Percentiles rank a stretch among this genome's conserved stretches.
These are phyloP conservation scores for Miamiensis avidus DNA, from an alignment of 169 alveolate species.

Conservation along the genomic window DNA sequence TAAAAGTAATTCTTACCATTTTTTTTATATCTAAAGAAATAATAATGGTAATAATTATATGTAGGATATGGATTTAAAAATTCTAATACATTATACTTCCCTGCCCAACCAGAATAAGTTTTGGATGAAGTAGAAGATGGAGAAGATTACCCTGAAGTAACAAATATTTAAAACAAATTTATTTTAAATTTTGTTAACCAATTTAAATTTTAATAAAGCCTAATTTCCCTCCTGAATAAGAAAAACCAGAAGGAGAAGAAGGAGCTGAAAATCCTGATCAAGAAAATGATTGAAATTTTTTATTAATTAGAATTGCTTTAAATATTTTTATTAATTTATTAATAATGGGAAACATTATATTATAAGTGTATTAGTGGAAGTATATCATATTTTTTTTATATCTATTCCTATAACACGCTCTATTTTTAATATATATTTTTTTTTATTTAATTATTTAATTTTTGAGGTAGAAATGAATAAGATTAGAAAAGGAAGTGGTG, in stretches of 20 bases:
- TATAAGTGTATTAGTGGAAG: too few species aligned
- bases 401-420: too few species aligned
- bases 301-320: too few species aligned
- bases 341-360: too few species aligned
- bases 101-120: constrained; percentile 36
- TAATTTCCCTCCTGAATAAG: constrained; percentile 20
- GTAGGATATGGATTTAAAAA: constrained; percentile 44
- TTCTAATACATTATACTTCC: constrained; percentile 25
- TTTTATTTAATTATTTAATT: too few species aligned
- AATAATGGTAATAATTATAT: constrained; percentile 26
- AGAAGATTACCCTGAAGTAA: constrained; percentile 22
- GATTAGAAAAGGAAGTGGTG: too few species aligned
- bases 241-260: constrained; percentile 16
- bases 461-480: too few species aligned
- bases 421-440: too few species aligned
- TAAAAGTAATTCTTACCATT: too few species aligned
- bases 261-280: constrained; percentile 7
- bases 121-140: constrained; percentile 27
- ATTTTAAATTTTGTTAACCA: neutral
- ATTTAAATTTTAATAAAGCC: neutral
- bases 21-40: constrained; percentile 9
- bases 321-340: too few species aligned
- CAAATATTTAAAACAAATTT: neutral
- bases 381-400: too few species aligned
- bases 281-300: too few species aligned